phyloP scores from a whole-genome alignment of 1,139 yeast genomes.

The Scheffersomyces cryptocercus region DNA sequence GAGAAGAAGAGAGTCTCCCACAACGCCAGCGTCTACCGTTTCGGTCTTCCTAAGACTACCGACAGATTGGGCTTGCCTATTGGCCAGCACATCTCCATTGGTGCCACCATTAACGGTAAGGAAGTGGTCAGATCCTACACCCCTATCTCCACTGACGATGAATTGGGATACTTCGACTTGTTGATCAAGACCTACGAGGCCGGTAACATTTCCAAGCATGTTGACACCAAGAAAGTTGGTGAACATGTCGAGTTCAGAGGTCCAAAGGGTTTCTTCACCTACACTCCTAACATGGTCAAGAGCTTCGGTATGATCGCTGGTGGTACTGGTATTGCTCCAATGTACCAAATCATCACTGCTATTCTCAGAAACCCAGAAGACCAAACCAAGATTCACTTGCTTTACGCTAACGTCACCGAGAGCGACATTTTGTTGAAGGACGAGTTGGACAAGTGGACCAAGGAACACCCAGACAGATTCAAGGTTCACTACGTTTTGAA shows the following conservation, averaged over 20 bases:
- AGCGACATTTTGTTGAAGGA: constrained; percentile 78
- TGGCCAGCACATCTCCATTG: constrained; percentile 88
- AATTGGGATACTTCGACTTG: constrained; percentile 84
- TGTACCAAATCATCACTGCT: constrained; percentile 84
- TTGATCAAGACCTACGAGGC: constrained; percentile 89
- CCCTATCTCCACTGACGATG: constrained; percentile 85
- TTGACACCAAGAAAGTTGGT: constrained; percentile 61
- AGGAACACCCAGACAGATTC: constrained; percentile 64
- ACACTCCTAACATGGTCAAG: constrained; percentile 77
- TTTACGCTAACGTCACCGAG: constrained; percentile 78
- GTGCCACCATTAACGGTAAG: constrained; percentile 75
- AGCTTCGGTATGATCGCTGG: constrained; percentile 90
- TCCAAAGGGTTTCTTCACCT: constrained; percentile 90
- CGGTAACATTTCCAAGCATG: constrained; percentile 82
- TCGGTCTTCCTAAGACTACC: constrained; percentile 74
- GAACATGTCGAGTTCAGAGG: constrained; percentile 63
- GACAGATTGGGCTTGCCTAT: constrained; percentile 88
- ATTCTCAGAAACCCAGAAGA: constrained; percentile 76
- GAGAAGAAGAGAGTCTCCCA: constrained; percentile 78
- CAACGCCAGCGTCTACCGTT: constrained; percentile 82
- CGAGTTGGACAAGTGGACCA: constrained; percentile 72
- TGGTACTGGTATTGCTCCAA: constrained; percentile 92
- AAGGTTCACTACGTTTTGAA: constrained; percentile 70
- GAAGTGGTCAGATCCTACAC: constrained; percentile 91
- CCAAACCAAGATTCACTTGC: constrained; percentile 66